Percentiles rank a stretch among this genome's conserved stretches.
Conservation (phyloP, 495 filamentous ascomycete genomes). For the Podospora tetraspora region DNA sequence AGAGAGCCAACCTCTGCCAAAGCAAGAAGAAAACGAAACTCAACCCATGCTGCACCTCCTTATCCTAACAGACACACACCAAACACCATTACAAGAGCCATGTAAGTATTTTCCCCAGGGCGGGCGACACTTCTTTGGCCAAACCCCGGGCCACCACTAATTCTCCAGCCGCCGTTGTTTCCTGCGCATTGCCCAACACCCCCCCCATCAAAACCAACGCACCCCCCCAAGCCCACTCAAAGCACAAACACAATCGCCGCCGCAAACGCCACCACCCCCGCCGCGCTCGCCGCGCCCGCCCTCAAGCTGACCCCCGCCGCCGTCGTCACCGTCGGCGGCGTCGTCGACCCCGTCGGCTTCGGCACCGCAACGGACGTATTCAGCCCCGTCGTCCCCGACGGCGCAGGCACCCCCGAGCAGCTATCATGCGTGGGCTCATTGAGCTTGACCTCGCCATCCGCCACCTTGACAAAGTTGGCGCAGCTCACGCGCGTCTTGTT, state of each 20-base stretch:
- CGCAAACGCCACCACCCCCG: conserved; percentile 18
- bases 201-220: background rate
- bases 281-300: conserved; percentile 9
- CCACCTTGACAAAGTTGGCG: conserved; percentile 55
- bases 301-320: conserved; percentile 13
- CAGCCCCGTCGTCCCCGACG: conserved; percentile 7
- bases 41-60: background rate
- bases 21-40: background rate
- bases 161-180: no score
- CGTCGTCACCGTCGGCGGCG: background rate
- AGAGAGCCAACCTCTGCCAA: background rate
- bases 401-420: background rate
- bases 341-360: conserved; percentile 2
- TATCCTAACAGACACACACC: background rate
- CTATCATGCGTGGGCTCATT: conserved; percentile 11
- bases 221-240: conserved; percentile 10
- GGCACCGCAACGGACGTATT: conserved; percentile 2
- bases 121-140: background rate
- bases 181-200: background rate
- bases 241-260: conserved; percentile 29
- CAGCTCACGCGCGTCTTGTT: conserved; percentile 69
- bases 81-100: background rate
- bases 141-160: no score
- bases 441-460: conserved; percentile 10
- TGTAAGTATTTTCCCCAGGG: background rate